These are phyloP conservation scores for Peterozyma xylosa DNA, from an alignment of 805 yeast species.

Conservation along the genomic window DNA sequence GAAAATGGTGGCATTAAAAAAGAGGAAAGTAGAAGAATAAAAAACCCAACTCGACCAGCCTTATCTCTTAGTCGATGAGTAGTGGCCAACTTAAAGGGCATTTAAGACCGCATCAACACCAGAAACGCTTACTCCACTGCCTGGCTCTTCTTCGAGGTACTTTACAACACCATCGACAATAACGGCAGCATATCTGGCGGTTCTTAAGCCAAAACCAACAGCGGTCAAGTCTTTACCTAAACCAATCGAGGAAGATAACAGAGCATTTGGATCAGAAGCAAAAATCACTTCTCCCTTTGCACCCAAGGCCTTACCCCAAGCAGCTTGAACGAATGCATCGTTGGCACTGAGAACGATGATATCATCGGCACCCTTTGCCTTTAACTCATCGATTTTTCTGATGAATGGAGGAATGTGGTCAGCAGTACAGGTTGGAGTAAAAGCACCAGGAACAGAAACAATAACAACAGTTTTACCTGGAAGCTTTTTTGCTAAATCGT, in stretches of 20 bases:
- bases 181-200: constrained; percentile 66
- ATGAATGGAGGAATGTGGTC: constrained; percentile 33
- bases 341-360: constrained; percentile 31
- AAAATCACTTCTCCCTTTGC: constrained; percentile 37
- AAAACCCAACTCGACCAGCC: no score
- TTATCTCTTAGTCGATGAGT: no score
- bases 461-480: constrained; percentile 32
- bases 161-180: constrained; percentile 34
- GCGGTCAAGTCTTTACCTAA: constrained; percentile 45
- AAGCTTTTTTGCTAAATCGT: constrained; percentile 26
- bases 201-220: constrained; percentile 49
- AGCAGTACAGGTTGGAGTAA: constrained; percentile 71
- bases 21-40: no score
- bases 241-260: constrained; percentile 54
- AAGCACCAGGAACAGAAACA: constrained; percentile 71
- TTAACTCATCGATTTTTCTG: constrained; percentile 24
- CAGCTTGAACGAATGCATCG: constrained; percentile 32
- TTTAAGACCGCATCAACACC: constrained; percentile 34
- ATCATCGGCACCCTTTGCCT: constrained; percentile 29
- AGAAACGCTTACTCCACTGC: constrained; percentile 35
- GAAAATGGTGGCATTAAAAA: no score
- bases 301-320: constrained; percentile 43
- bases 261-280: constrained; percentile 59
- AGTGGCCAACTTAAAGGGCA: not conserved
- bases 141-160: constrained; percentile 35